Evolutionary conservation across 2,329 filamentous ascomycete species (phyloP).

Genomic region (Apiospora marii): DNA sequence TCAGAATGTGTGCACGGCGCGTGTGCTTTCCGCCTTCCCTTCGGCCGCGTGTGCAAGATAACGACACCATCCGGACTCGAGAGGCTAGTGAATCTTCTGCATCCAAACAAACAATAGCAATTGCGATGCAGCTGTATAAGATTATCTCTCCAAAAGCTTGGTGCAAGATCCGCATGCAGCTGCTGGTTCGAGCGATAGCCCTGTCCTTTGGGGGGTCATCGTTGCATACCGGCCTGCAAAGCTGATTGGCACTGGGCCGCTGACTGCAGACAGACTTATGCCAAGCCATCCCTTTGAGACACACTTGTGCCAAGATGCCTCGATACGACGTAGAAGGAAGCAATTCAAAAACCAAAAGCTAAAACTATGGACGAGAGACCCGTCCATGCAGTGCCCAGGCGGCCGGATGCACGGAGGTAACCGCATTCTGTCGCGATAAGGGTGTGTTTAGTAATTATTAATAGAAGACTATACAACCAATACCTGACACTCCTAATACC

Average conservation of each 20-base stretch:
- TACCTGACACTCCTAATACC: not conserved
- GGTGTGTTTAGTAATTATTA: slow-evolving; percentile 21
- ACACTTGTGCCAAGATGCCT: slow-evolving; percentile 18
- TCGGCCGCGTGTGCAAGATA: not conserved
- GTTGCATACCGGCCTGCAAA: not conserved
- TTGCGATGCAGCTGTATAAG: not conserved
- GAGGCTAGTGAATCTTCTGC: not conserved
- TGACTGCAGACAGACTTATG: not conserved
- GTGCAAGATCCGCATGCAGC: not conserved
- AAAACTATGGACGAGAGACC: not conserved
- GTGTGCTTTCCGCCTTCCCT: not conserved
- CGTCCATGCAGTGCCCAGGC: not conserved
- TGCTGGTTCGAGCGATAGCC: slow-evolving; percentile 12
- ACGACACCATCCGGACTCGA: not conserved
- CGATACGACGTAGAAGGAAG: slow-evolving; percentile 1
- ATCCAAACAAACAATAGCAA: not conserved
- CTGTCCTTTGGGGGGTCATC: slow-evolving; percentile 3
- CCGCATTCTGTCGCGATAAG: slow-evolving; percentile 13
- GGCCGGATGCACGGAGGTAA: slow-evolving; percentile 19
- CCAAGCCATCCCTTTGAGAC: not conserved
- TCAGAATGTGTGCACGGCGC: not conserved
- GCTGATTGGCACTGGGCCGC: slow-evolving; percentile 11
- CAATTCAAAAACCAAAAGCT: not conserved
- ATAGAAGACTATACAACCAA: slow-evolving; percentile 11
- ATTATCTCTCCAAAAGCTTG: not conserved